Percentiles rank a stretch among this genome's conserved stretches.
These are phyloP conservation scores for Mortierella sp. DNA, from an alignment of 371 early-diverging fungal species.

Conservation along the genomic window DNA sequence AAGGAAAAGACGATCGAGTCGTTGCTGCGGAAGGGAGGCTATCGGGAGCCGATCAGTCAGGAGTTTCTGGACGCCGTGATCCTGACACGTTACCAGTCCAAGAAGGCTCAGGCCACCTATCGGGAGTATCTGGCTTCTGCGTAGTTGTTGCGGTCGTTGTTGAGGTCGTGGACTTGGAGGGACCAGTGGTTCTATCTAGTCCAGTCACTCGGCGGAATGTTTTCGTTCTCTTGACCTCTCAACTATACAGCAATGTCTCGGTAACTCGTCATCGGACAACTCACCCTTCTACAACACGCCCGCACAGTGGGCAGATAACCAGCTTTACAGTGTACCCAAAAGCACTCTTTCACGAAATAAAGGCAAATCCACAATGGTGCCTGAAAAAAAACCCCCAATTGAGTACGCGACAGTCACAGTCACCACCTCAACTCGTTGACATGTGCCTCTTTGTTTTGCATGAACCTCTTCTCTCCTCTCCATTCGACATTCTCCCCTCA, in stretches of 20 bases:
- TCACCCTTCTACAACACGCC: too few relatives aligned
- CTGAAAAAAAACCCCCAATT: not conserved
- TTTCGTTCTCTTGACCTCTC: too few relatives aligned
- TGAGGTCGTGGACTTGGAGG: not conserved
- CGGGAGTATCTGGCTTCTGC: constrained; percentile 66
- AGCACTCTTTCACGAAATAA: not conserved
- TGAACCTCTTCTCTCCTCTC: not conserved
- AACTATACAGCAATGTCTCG: too few relatives aligned
- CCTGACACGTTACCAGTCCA: constrained; percentile 88
- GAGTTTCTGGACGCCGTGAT: constrained; percentile 65
- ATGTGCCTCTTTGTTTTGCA: too few relatives aligned
- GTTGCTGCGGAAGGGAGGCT: constrained; percentile 90
- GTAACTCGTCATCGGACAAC: too few relatives aligned
- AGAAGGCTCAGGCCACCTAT: constrained; percentile 75
- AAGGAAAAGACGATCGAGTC: constrained; percentile 87
- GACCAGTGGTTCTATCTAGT: not conserved
- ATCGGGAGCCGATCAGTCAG: constrained; percentile 69
- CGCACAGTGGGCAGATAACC: too few relatives aligned
- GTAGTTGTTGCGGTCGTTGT: not conserved
- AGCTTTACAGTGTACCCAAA: too few relatives aligned
- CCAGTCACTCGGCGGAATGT: too few relatives aligned
- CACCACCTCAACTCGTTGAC: not conserved
- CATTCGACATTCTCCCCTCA: not conserved
- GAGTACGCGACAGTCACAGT: too few relatives aligned
- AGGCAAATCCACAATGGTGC: too few relatives aligned